These are phyloP conservation scores for Entomortierella chlamydospora DNA, from an alignment of 192 early-diverging fungal genomes.

Conservation along the genomic window DNA sequence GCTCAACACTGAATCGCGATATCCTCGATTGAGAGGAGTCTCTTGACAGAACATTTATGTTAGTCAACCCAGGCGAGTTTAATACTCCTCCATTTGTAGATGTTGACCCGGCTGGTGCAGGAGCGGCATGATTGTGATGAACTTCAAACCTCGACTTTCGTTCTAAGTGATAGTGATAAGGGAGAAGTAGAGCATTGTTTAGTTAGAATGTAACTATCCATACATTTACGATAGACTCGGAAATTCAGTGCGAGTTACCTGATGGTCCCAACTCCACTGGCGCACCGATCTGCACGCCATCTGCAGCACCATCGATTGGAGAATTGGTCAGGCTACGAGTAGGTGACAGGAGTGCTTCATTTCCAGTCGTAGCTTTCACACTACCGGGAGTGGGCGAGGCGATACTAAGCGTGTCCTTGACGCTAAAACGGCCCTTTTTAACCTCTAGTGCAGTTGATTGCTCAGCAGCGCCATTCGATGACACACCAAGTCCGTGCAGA, in stretches of 20 bases:
- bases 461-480: conserved; percentile 7
- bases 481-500: conserved; percentile 39
- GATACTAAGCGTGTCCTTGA: conserved; percentile 58
- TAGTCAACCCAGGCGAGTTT: conserved; percentile 27
- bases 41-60: conserved; percentile 5
- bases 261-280: conserved; percentile 18
- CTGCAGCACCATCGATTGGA: conserved; percentile 35
- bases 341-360: conserved; percentile 35
- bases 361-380: conserved; percentile 2
- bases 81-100: conserved; percentile 10
- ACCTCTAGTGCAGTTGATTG: conserved; percentile 52
- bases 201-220: background rate
- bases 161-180: conserved; percentile 9
- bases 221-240: background rate
- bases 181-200: too few species aligned
- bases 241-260: conserved; percentile 3
- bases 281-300: conserved; percentile 25
- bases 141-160: conserved; percentile 52
- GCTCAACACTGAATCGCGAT: conserved; percentile 43
- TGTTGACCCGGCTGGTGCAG: background rate
- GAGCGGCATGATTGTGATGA: conserved; percentile 28
- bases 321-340: conserved; percentile 38
- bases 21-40: conserved; percentile 38
- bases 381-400: conserved; percentile 28
- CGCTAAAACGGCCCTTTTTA: conserved; percentile 82